Evolutionary conservation across 805 yeast species (phyloP), one percentile per base, ranked within the genome.

Genomic region (Ogataea corticis): DNA sequence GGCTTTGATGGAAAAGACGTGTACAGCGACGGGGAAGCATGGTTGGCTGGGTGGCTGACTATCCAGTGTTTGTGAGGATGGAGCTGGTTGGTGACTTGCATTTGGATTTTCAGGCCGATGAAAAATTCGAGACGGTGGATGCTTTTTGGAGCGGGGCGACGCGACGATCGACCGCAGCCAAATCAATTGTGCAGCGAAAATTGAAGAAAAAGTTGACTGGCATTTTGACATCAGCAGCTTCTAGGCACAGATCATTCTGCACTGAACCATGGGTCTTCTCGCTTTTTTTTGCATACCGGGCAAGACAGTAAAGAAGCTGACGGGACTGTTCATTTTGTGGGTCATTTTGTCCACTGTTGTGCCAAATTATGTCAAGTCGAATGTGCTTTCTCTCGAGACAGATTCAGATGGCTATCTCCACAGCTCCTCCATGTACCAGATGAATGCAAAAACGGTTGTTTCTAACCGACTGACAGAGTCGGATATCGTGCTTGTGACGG

Each of bases 401-500:
- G 47, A 58, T 38, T 16, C 18, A 2, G 62, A 59, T 35, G 60
- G 60, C 7, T 58, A 59, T 35, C 21, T 53, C 10, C 17, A 40
- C 10, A 30, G 43, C 9, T 45, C 55, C 1, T 51, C 55, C 10
- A 34, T 55, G 13, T 61, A 63, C 42, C 34, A 44, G 2, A 41
- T 63, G 15, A 65, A 65, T 44, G 38, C 56, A 2, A 44, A 51
- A 2, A 36, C 50, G 4, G 49, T 65, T 11, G 23, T 51, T 4
- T 12, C 38, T 1, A 42, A 54, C 27, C 50, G 41, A 1, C 33
- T 65, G 12, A 43, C 44, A 1, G 49, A 61, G 33, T 39, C 63
- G 3, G 62, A 64, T 35, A 48, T 66, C 10, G 45, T 63, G 2
- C 33, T 66, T 15, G 51, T 92, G 11, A 83, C 90, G 33, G 97